phyloP scores from a whole-genome alignment of 169 alveolate species.

The Besnoitia besnoiti region DNA sequence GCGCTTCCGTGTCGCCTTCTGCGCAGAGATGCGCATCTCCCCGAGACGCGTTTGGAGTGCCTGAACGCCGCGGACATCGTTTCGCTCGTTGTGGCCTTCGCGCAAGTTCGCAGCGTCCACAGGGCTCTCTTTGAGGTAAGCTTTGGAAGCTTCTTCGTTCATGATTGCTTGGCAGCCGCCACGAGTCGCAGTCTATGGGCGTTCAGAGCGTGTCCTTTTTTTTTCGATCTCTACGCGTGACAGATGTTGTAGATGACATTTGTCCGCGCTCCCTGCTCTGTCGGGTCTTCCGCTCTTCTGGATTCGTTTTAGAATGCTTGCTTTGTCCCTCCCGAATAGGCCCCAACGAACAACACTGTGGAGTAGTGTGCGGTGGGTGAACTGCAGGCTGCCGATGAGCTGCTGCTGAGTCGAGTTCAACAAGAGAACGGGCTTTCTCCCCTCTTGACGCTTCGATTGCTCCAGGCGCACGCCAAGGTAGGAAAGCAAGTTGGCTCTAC shows the following conservation, averaged over 20 bases:
- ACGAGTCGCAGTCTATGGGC: neutral
- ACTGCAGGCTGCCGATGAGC: neutral
- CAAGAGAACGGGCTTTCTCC: neutral
- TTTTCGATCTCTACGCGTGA: neutral
- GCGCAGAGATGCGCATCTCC: neutral
- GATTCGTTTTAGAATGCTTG: too few relatives aligned
- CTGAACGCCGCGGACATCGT: slow-evolving; percentile 7
- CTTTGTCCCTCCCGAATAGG: too few relatives aligned
- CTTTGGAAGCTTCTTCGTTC: neutral
- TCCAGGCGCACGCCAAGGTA: slow-evolving; percentile 30
- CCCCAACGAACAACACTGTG: too few relatives aligned
- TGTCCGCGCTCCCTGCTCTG: too few relatives aligned
- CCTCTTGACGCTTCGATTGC: neutral
- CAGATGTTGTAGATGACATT: too few relatives aligned
- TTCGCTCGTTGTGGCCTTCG: neutral
- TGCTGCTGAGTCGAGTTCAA: neutral
- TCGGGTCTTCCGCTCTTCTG: too few relatives aligned
- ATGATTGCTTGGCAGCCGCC: too few relatives aligned
- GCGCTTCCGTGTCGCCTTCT: neutral
- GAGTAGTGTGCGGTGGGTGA: neutral
- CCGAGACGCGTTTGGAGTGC: neutral
- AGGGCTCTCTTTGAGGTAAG: slow-evolving; percentile 1
- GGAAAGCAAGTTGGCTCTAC: neutral
- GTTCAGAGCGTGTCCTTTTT: neutral
- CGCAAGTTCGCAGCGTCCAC: neutral